These are phyloP conservation scores for Zarea fungicola DNA, from an alignment of 2,329 filamentous ascomycete genomes.

Conservation along the genomic window DNA sequence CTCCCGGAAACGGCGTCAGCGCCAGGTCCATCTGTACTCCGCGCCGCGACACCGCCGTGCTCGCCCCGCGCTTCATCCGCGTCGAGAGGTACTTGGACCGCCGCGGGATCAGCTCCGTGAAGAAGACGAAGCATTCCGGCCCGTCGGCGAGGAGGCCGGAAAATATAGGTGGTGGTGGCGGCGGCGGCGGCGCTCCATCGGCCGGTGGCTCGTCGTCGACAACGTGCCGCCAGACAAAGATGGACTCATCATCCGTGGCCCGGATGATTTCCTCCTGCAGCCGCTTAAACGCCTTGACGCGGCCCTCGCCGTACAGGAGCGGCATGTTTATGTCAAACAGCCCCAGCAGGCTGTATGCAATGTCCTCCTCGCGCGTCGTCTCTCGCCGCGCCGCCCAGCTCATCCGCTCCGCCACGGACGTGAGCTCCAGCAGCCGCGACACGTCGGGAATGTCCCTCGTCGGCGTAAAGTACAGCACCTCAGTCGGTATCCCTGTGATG, in stretches of 20 bases:
- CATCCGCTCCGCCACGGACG: slow-evolving; percentile 16
- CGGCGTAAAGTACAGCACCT: slow-evolving; percentile 10
- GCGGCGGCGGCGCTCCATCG: neutral
- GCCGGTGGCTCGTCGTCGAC: neutral
- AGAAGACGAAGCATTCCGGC: neutral
- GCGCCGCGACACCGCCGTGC: neutral
- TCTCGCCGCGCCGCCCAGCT: slow-evolving; percentile 17
- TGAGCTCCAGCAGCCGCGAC: neutral
- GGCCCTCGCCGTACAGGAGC: slow-evolving; percentile 20
- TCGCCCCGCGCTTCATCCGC: neutral
- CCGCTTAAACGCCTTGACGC: slow-evolving; percentile 16
- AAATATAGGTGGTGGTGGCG: no score
- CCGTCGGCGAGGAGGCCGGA: slow-evolving; percentile 7
- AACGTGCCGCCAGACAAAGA: slow-evolving; percentile 19
- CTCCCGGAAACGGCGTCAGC: slow-evolving; percentile 23
- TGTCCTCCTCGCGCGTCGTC: slow-evolving; percentile 19
- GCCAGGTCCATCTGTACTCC: slow-evolving; percentile 8
- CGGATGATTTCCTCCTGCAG: slow-evolving; percentile 20
- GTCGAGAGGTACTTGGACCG: neutral
- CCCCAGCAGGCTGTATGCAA: slow-evolving; percentile 20
- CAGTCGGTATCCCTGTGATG: slow-evolving; percentile 17
- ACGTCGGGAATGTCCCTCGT: neutral
- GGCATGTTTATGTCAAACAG: slow-evolving; percentile 21
- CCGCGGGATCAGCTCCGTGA: neutral
- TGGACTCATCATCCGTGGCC: slow-evolving; percentile 15